A percentile compares a stretch with the other conserved stretches of the same genome.
phyloP scores from a whole-genome alignment of 257 asterid species.

The Salvia splendens region DNA sequence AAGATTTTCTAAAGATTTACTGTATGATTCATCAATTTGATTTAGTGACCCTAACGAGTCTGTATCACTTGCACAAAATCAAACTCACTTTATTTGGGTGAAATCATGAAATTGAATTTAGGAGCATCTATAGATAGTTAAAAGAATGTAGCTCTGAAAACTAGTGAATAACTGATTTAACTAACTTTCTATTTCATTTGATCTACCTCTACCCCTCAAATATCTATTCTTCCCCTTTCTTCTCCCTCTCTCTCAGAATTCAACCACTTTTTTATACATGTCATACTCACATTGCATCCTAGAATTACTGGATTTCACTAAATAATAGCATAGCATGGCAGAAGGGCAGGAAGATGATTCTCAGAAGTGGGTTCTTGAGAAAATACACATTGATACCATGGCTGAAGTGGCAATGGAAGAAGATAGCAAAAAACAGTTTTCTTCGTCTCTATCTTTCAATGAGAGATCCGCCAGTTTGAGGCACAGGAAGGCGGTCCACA shows the following conservation, averaged over 20 bases:
- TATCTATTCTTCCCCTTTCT: constrained; percentile 15
- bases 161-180: constrained; percentile 35
- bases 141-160: too few species aligned
- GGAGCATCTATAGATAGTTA: too few species aligned
- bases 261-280: constrained; percentile 15
- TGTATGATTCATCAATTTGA: too few species aligned
- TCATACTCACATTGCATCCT: background rate
- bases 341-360: constrained; percentile 40
- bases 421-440: constrained; percentile 16
- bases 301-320: background rate
- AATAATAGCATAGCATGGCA: constrained; percentile 37
- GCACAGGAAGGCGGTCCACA: constrained; percentile 31
- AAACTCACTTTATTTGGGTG: too few species aligned
- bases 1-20: too few species aligned
- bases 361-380: constrained; percentile 53
- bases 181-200: constrained; percentile 24
- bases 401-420: constrained; percentile 36
- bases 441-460: too few species aligned
- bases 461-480: constrained; percentile 25
- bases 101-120: too few species aligned
- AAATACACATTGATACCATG: constrained; percentile 50
- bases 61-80: too few species aligned
- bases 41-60: too few species aligned
- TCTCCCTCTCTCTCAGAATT: constrained; percentile 12
- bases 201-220: background rate